Conservation (phyloP, 495 filamentous ascomycete genomes). For the Aspergillus cavernicola region DNA sequence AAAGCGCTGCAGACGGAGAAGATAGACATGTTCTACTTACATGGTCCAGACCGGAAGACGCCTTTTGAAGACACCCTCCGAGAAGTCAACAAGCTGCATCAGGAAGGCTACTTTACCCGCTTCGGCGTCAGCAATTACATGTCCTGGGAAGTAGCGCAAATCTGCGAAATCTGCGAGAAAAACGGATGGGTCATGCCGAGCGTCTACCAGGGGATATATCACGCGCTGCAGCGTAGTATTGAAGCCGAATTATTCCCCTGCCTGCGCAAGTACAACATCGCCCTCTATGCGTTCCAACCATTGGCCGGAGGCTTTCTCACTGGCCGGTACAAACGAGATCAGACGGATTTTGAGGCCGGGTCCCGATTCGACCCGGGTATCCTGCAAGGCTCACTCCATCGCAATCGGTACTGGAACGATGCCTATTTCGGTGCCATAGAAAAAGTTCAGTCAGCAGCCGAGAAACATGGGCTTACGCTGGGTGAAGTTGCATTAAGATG, state of each 20-base stretch:
- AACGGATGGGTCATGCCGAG: slow-evolving; percentile 40
- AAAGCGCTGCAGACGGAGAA: slow-evolving; percentile 18
- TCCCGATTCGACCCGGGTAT: slow-evolving; percentile 36
- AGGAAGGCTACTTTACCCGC: slow-evolving; percentile 35
- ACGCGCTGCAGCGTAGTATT: slow-evolving; percentile 32
- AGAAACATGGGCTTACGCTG: slow-evolving; percentile 26
- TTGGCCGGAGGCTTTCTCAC: slow-evolving; percentile 49
- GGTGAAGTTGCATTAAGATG: slow-evolving; percentile 37
- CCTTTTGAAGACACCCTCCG: slow-evolving; percentile 41
- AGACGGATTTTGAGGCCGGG: slow-evolving; percentile 34
- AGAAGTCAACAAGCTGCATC: slow-evolving; percentile 37
- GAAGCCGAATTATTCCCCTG: slow-evolving; percentile 44
- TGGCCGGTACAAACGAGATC: slow-evolving; percentile 2
- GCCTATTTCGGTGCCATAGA: too few species aligned
- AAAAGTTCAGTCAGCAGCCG: slow-evolving; percentile 13
- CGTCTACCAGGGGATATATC: slow-evolving; percentile 50
- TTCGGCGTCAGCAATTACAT: slow-evolving; percentile 47
- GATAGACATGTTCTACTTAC: slow-evolving; percentile 47
- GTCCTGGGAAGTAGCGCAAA: slow-evolving; percentile 39
- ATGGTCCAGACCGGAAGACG: slow-evolving; percentile 38
- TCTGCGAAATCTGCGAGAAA: slow-evolving; percentile 37
- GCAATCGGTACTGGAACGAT: too few species aligned
- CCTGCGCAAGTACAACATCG: slow-evolving; percentile 41
- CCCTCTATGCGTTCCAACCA: slow-evolving; percentile 48
- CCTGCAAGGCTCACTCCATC: slow-evolving; percentile 35